Conservation (phyloP, 768 basidiomycete species). For the Baorangia bicolor region DNA sequence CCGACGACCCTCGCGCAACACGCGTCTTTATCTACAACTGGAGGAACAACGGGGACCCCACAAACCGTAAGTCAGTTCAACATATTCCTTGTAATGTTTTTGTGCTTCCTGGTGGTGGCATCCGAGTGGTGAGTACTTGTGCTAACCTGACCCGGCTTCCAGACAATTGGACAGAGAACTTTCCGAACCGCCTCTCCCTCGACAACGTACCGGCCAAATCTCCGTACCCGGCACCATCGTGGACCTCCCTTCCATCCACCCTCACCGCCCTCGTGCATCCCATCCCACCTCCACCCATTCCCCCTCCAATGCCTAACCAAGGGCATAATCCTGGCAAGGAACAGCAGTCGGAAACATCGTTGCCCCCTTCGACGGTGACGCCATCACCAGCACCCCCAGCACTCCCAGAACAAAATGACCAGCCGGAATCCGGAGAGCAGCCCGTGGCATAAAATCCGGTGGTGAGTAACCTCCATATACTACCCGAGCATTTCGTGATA, state of each 20-base stretch:
- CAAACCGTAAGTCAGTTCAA: slow-evolving; percentile 25
- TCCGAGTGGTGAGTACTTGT: neutral
- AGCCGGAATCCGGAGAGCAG: neutral
- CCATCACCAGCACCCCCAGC: neutral
- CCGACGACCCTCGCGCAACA: slow-evolving; percentile 18
- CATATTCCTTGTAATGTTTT: neutral
- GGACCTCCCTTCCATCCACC: slow-evolving; percentile 18
- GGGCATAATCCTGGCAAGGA: neutral
- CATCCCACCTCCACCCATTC: slow-evolving; percentile 19
- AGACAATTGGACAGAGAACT: slow-evolving; percentile 31
- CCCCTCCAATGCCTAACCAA: neutral
- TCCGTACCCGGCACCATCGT: slow-evolving; percentile 29
- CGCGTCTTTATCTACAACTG: slow-evolving; percentile 32
- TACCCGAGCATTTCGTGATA: neutral
- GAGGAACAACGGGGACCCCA: slow-evolving; percentile 31
- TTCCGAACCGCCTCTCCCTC: slow-evolving; percentile 7
- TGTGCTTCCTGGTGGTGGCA: neutral
- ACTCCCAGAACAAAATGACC: neutral
- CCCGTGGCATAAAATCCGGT: neutral
- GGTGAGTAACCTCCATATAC: slow-evolving; percentile 1
- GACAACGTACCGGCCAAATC: slow-evolving; percentile 17
- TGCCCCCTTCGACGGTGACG: neutral
- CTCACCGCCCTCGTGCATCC: slow-evolving; percentile 23
- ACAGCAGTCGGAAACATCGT: neutral
- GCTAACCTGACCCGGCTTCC: neutral